phyloP scores from a whole-genome alignment of 768 basidiomycete genomes.

The Mycena leptocephala region DNA sequence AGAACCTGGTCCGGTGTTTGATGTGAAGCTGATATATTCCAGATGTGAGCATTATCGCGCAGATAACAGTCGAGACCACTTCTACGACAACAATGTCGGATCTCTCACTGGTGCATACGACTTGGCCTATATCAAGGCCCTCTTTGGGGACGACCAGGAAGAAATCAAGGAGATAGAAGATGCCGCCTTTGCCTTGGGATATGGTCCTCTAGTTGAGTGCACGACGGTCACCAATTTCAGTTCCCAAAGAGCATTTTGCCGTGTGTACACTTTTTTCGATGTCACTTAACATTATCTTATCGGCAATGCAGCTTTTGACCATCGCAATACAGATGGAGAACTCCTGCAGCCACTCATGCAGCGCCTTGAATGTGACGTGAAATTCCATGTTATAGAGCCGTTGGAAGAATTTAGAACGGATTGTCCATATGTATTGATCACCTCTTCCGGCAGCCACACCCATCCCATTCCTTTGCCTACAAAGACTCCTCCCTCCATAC shows the following conservation, averaged over 20 bases:
- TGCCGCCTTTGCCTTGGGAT: neutral
- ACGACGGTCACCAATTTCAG: neutral
- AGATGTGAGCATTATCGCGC: neutral
- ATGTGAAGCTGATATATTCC: too few relatives aligned
- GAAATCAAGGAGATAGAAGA: neutral
- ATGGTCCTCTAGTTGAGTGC: neutral
- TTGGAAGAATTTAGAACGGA: conserved; percentile 16
- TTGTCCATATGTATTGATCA: conserved; percentile 40
- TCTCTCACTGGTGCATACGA: neutral
- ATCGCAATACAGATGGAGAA: neutral
- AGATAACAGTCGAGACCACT: neutral
- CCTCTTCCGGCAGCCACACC: conserved; percentile 32
- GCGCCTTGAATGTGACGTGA: conserved; percentile 10
- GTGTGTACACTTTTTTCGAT: neutral
- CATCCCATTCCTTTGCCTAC: conserved; percentile 42
- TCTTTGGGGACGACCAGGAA: neutral
- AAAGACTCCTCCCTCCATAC: conserved; percentile 35
- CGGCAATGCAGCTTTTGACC: neutral
- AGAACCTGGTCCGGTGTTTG: too few relatives aligned
- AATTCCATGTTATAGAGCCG: conserved; percentile 28
- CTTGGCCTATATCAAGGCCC: neutral
- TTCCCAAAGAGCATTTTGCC: neutral
- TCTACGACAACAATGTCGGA: neutral
- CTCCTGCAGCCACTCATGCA: conserved; percentile 27
- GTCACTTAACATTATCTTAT: neutral